A percentile compares a stretch with the other conserved stretches of the same genome.
Conservation (phyloP, 2,329 filamentous ascomycete genomes). For the Trichoderma oligosporum region DNA sequence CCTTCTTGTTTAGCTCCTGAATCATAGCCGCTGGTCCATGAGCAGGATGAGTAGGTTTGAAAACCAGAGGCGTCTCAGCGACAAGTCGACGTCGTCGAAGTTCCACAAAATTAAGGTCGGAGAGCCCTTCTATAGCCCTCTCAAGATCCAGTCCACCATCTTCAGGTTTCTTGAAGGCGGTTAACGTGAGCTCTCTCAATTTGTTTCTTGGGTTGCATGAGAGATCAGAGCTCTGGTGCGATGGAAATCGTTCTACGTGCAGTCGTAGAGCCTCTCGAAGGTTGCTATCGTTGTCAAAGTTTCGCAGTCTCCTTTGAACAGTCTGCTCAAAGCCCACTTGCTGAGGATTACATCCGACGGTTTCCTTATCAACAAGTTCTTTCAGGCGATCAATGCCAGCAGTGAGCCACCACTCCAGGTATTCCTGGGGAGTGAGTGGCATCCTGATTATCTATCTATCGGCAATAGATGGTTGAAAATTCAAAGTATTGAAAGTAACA, state of each 20-base stretch:
- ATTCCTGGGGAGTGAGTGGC: conserved; percentile 31
- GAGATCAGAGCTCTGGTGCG: conserved; percentile 22
- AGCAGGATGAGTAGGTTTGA: conserved; percentile 17
- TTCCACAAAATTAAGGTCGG: conserved; percentile 33
- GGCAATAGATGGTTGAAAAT: no score
- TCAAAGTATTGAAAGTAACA: background rate
- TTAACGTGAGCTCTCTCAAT: conserved; percentile 25
- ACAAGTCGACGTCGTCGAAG: conserved; percentile 31
- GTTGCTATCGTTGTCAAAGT: conserved; percentile 31
- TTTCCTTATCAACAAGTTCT: conserved; percentile 26
- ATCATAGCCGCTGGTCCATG: conserved; percentile 25
- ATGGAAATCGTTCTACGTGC: conserved; percentile 24
- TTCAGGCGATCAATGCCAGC: conserved; percentile 27
- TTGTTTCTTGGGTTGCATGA: conserved; percentile 29
- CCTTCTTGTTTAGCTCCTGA: conserved; percentile 31
- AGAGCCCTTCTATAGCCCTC: conserved; percentile 31
- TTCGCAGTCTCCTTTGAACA: conserved; percentile 30
- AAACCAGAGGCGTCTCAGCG: conserved; percentile 23
- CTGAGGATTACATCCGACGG: conserved; percentile 21
- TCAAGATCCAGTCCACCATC: conserved; percentile 29
- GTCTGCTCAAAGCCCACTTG: conserved; percentile 35
- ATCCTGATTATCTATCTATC: conserved; percentile 23
- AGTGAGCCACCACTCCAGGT: conserved; percentile 36
- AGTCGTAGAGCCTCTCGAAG: conserved; percentile 23
- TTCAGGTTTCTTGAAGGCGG: conserved; percentile 29